phyloP scores from a whole-genome alignment of 257 asterid species.

The Lavandula angustifolia region DNA sequence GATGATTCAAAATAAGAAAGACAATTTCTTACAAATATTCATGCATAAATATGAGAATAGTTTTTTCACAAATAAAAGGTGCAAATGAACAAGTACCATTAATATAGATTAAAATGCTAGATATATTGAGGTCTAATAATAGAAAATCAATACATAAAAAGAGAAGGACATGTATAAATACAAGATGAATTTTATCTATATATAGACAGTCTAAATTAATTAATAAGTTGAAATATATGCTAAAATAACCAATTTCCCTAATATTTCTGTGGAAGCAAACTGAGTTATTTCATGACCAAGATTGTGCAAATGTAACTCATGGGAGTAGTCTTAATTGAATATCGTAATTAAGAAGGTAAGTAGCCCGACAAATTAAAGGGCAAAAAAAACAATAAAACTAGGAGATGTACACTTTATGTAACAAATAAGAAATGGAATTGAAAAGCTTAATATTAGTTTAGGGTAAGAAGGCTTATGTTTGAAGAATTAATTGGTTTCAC shows the following conservation, averaged over 20 bases:
- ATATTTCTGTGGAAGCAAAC: background rate
- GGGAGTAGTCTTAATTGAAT: too few species aligned
- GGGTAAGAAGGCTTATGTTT: slow-evolving; percentile 35
- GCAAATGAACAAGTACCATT: too few species aligned
- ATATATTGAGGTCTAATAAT: background rate
- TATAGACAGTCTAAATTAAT: too few species aligned
- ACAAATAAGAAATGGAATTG: slow-evolving; percentile 26
- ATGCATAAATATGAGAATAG: too few species aligned
- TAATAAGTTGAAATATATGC: too few species aligned
- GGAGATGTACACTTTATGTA: slow-evolving; percentile 25
- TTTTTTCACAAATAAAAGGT: too few species aligned
- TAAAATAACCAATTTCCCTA: too few species aligned
- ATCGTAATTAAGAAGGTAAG: background rate
- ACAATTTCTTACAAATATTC: too few species aligned
- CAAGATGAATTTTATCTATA: too few species aligned
- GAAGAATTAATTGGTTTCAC: slow-evolving; percentile 53
- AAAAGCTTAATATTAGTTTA: slow-evolving; percentile 13
- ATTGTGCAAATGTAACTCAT: background rate
- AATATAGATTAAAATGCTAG: background rate
- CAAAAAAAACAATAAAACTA: background rate
- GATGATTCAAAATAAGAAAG: too few species aligned
- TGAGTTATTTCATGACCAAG: background rate
- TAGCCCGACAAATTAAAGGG: background rate
- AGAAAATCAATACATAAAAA: background rate
- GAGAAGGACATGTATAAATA: too few species aligned